These are phyloP conservation scores for Elasticomyces elasticus DNA, from an alignment of 495 filamentous ascomycete species.

Conservation along the genomic window DNA sequence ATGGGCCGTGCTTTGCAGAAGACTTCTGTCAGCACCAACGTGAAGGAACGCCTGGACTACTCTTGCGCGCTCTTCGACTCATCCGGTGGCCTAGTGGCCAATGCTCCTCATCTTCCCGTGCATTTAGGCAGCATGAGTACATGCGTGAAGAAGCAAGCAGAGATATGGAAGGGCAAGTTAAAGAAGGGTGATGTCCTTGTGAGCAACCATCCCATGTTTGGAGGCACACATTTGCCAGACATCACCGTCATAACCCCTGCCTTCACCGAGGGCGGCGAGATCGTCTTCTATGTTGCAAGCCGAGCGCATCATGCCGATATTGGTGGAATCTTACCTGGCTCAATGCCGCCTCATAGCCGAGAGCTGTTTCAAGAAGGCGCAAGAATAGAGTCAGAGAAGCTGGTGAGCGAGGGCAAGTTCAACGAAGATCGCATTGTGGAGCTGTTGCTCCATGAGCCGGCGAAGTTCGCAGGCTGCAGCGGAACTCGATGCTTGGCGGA, in stretches of 20 bases:
- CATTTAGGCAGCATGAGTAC: conserved; percentile 93
- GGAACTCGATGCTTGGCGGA: conserved; percentile 85
- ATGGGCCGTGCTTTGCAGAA: conserved; percentile 95
- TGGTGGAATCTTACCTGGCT: conserved; percentile 88
- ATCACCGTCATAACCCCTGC: conserved; percentile 93
- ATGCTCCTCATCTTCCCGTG: conserved; percentile 88
- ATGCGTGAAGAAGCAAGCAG: conserved; percentile 82
- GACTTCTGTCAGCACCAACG: conserved; percentile 94
- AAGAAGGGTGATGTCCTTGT: conserved; percentile 90
- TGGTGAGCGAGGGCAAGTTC: conserved; percentile 82
- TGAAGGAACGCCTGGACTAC: conserved; percentile 94
- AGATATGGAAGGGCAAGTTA: conserved; percentile 84
- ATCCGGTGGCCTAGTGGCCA: conserved; percentile 84
- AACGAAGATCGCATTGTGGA: conserved; percentile 80
- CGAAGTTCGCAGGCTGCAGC: conserved; percentile 74
- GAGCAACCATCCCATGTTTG: conserved; percentile 90
- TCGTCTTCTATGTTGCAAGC: conserved; percentile 94
- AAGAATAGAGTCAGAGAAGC: conserved; percentile 84
- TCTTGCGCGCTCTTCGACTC: conserved; percentile 92
- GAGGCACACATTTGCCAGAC: conserved; percentile 80
- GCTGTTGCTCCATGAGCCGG: conserved; percentile 72
- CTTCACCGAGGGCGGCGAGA: conserved; percentile 65
- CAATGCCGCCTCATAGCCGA: conserved; percentile 90
- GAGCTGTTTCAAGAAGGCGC: conserved; percentile 94
- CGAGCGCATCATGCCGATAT: conserved; percentile 96